Evolutionary conservation across 768 basidiomycete species (phyloP).

Genomic region (Serendipita indica): DNA sequence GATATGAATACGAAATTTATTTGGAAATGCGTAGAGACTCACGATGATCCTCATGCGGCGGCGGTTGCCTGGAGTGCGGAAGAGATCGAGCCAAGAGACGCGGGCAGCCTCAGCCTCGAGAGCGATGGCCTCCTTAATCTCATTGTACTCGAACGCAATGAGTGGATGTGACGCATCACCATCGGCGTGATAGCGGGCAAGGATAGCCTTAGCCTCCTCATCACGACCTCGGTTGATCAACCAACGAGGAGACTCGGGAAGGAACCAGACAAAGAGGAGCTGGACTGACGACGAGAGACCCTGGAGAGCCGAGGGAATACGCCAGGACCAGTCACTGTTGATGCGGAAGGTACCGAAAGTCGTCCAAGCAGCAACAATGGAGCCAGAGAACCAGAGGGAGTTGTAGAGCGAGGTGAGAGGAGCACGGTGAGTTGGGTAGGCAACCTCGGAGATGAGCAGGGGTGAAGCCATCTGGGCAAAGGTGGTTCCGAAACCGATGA

Average conservation of each 20-base stretch:
- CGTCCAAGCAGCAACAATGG: slow-evolving; percentile 69
- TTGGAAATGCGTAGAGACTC: slow-evolving; percentile 5
- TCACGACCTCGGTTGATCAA: slow-evolving; percentile 61
- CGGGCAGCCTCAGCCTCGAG: slow-evolving; percentile 44
- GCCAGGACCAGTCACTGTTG: slow-evolving; percentile 59
- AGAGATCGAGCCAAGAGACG: slow-evolving; percentile 54
- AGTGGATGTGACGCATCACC: slow-evolving; percentile 48
- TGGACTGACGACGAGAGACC: slow-evolving; percentile 54
- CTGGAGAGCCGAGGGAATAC: slow-evolving; percentile 63
- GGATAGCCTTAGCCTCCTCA: slow-evolving; percentile 45
- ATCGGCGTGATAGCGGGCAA: slow-evolving; percentile 77
- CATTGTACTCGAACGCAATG: slow-evolving; percentile 58
- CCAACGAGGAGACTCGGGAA: slow-evolving; percentile 77
- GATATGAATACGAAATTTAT: background rate
- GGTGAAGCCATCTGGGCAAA: slow-evolving; percentile 54
- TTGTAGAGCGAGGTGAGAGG: slow-evolving; percentile 67
- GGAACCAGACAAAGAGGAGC: slow-evolving; percentile 47
- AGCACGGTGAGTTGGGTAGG: slow-evolving; percentile 71
- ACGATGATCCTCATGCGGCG: slow-evolving; percentile 60
- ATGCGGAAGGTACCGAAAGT: slow-evolving; percentile 71
- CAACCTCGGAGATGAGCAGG: slow-evolving; percentile 71
- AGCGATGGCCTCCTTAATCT: slow-evolving; percentile 59
- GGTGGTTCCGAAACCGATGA: slow-evolving; percentile 21
- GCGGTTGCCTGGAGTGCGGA: slow-evolving; percentile 53
- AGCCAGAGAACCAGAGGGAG: slow-evolving; percentile 75